phyloP scores from a whole-genome alignment of 2,329 filamentous ascomycete species.

The Rhexocercosporidium sp. region DNA sequence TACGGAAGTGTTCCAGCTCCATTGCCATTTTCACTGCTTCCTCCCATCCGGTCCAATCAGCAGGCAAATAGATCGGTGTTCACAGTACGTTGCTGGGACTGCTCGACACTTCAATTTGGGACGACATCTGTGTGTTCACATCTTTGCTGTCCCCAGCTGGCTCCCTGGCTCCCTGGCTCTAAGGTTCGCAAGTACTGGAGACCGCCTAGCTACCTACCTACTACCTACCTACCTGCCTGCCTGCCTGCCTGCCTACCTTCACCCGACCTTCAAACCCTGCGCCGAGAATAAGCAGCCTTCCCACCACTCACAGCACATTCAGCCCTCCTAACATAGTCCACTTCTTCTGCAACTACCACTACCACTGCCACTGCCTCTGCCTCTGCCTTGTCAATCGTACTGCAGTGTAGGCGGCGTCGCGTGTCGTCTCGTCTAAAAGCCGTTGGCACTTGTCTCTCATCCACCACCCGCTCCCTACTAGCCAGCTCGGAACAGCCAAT shows the following conservation, averaged over 20 bases:
- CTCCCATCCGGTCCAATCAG: neutral
- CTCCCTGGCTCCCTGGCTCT: neutral
- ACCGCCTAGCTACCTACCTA: neutral
- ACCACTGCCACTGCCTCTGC: neutral
- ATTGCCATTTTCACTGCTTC: neutral
- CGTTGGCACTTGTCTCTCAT: conserved; percentile 3
- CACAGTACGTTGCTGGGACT: neutral
- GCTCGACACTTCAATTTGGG: conserved; percentile 7
- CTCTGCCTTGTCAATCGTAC: neutral
- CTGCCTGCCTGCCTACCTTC: too few relatives aligned
- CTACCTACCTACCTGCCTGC: too few relatives aligned
- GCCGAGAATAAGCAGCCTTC: neutral
- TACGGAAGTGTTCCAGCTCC: conserved; percentile 4
- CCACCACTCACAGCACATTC: neutral
- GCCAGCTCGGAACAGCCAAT: neutral
- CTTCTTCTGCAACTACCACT: neutral
- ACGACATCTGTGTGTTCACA: conserved; percentile 3
- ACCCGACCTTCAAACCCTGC: neutral
- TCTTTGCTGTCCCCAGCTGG: neutral
- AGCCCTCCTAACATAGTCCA: neutral
- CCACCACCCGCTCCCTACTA: neutral
- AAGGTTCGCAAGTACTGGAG: neutral
- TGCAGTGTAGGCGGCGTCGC: neutral
- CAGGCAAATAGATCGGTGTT: neutral
- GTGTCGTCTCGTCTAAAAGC: conserved; percentile 5